Base-by-base conservation (phyloP, 805 yeast genomes). In the Metschnikowia shivogae region DNA sequence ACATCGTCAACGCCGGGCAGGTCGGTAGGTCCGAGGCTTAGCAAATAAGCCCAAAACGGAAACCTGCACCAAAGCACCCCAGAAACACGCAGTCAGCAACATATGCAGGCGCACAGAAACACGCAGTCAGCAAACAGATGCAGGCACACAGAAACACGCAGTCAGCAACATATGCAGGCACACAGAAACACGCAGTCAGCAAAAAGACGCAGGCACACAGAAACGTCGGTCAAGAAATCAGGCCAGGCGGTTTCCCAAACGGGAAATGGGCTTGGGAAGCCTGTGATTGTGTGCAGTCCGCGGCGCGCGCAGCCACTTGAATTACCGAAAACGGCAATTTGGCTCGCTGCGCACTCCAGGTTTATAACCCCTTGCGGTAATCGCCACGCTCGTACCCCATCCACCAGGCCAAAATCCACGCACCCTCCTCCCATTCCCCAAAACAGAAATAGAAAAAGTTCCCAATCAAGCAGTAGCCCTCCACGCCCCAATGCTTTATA, bases 361-460 rank as follows among this genome's bases (percentile, higher is more conserved):
- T 31, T 24, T 31, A 39, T 39, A 39, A 30, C 42, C 31, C 22
- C 14, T 39, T 39, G 36, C 26, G 36, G 42, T 20, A 39, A 39
- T 39, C 24, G 29, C 22, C 19, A 24, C 4, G 29, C 29, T 7
- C 24, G 13, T 13, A 30, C 36, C 35, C 33, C 42, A 31, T 13
- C 13, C 7, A 34, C 42, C 42, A 32, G 14, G 14, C 34, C 34
- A 30, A 30, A 30, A 20, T 31, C 24, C 19, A 20, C 34, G 6
- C 19, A n/a, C 24, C 13, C 17, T 12, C 34, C 19, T 22, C 42
- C 36, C 9, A 11, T 39, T 40, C 36, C 43, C 43, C 13, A 6
- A 40, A 40, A 28, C 34, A 40, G 43, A 40, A 27, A 39, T 34
- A 32, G 30, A 40, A 27, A 39, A 20, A 32, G 17, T 20, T 33